These are phyloP conservation scores for Geotrichum candidum DNA, from an alignment of 1,139 yeast species.

Conservation along the genomic window DNA sequence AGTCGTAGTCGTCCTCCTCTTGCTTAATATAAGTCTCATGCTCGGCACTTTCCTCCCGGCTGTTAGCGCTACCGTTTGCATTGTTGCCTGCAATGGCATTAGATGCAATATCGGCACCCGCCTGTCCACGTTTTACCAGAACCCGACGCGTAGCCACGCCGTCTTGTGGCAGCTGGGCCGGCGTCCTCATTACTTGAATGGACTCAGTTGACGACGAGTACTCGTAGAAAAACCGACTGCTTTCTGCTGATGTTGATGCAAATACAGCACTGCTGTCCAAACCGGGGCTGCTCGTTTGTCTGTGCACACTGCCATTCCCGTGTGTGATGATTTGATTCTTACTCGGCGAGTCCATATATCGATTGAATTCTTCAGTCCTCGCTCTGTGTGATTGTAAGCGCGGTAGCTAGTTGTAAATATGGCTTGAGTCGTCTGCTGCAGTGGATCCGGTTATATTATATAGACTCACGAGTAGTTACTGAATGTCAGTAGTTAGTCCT, in stretches of 20 bases:
- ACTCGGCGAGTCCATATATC: not conserved
- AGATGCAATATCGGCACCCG: not conserved
- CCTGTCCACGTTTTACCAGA: not conserved
- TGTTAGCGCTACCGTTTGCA: not conserved
- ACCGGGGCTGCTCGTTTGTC: not conserved
- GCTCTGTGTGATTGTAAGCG: not conserved
- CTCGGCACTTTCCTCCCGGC: not conserved
- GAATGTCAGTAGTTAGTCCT: not conserved
- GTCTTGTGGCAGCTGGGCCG: not conserved
- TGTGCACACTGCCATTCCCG: not conserved
- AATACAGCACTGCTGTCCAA: conserved; percentile 8
- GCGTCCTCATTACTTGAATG: conserved; percentile 3
- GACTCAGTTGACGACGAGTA: conserved; percentile 15
- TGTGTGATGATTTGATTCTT: not conserved
- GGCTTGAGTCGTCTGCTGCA: not conserved
- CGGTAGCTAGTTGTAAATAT: not conserved
- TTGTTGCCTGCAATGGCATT: not conserved
- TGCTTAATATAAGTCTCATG: not conserved
- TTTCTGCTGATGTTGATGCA: conserved; percentile 2
- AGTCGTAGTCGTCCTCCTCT: not conserved
- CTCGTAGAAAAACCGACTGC: conserved; percentile 7
- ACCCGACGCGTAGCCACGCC: not conserved
- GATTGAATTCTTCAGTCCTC: not conserved
- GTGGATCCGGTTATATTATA: no score
- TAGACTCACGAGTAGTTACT: not conserved